phyloP scores from a whole-genome alignment of 306 rosid species.

The Boehmeria nivea region DNA sequence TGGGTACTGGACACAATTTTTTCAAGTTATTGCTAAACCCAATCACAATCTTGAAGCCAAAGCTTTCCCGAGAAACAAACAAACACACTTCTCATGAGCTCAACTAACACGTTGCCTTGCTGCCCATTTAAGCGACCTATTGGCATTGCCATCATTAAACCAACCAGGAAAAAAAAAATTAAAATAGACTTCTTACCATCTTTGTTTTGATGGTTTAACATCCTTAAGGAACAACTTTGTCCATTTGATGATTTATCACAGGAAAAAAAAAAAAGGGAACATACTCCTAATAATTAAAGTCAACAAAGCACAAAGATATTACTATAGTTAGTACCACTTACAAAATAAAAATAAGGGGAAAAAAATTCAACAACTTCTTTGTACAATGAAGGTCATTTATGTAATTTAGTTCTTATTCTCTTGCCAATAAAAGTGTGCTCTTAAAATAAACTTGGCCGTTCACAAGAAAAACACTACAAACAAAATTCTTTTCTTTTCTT shows the following conservation, averaged over 20 bases:
- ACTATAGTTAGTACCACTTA: too few species aligned
- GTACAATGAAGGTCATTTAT: neutral
- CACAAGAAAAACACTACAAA: too few species aligned
- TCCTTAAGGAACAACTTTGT: neutral
- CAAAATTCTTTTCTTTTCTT: too few species aligned
- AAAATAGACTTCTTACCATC: neutral
- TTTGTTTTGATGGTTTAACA: neutral
- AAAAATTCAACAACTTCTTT: neutral
- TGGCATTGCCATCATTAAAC: neutral
- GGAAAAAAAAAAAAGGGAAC: too few species aligned
- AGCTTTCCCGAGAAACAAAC: neutral
- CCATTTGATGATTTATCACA: too few species aligned
- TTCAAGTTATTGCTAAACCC: too few species aligned
- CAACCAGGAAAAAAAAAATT: neutral
- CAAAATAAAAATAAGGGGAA: neutral
- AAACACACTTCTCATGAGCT: neutral
- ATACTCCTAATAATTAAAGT: neutral
- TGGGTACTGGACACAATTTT: too few species aligned
- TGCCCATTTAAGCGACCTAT: neutral
- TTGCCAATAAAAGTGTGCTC: neutral
- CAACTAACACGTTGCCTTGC: conserved; percentile 11
- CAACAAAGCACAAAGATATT: too few species aligned
- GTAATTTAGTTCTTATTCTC: neutral
- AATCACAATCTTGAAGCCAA: too few species aligned
- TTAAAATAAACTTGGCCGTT: neutral